Conservation (phyloP, 768 basidiomycete species). For the Agaricus sinodeliciosus region DNA sequence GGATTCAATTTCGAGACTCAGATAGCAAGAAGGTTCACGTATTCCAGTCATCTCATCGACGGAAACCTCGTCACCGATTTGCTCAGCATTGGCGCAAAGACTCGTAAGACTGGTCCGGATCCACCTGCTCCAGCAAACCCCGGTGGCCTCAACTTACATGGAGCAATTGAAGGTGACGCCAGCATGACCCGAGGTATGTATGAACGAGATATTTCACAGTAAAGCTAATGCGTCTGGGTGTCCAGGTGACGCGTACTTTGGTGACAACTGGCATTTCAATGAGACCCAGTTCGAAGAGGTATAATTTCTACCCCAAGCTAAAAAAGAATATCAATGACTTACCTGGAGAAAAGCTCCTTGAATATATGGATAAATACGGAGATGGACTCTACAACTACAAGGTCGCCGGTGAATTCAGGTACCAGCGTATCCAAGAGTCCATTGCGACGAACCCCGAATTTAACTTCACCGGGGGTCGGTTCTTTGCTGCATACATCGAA, state of each 20-base stretch:
- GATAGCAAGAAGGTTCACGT: slow-evolving; percentile 12
- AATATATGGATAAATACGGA: slow-evolving; percentile 14
- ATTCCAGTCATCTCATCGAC: slow-evolving; percentile 15
- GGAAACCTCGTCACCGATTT: slow-evolving; percentile 15
- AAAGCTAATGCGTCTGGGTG: background rate
- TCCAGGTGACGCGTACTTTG: slow-evolving; percentile 14
- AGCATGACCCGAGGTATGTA: slow-evolving; percentile 11
- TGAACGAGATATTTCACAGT: background rate
- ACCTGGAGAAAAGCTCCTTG: slow-evolving; percentile 7
- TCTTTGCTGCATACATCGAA: slow-evolving; percentile 13
- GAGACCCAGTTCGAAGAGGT: slow-evolving; percentile 16
- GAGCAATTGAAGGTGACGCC: slow-evolving; percentile 15
- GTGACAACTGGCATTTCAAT: slow-evolving; percentile 18
- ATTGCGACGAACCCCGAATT: slow-evolving; percentile 17
- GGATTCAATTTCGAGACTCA: slow-evolving; percentile 17
- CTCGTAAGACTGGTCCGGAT: slow-evolving; percentile 12
- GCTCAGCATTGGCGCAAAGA: slow-evolving; percentile 17
- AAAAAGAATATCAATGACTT: too few species aligned
- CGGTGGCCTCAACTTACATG: slow-evolving; percentile 16
- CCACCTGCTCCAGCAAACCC: slow-evolving; percentile 15
- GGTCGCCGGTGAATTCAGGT: slow-evolving; percentile 14
- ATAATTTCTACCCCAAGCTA: background rate
- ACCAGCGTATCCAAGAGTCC: slow-evolving; percentile 15
- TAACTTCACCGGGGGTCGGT: slow-evolving; percentile 12
- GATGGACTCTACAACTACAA: slow-evolving; percentile 16